A percentile compares a stretch with the other conserved stretches of the same genome.
phyloP scores from a whole-genome alignment of 768 basidiomycete species.

The Calocybe gangraenosa region DNA sequence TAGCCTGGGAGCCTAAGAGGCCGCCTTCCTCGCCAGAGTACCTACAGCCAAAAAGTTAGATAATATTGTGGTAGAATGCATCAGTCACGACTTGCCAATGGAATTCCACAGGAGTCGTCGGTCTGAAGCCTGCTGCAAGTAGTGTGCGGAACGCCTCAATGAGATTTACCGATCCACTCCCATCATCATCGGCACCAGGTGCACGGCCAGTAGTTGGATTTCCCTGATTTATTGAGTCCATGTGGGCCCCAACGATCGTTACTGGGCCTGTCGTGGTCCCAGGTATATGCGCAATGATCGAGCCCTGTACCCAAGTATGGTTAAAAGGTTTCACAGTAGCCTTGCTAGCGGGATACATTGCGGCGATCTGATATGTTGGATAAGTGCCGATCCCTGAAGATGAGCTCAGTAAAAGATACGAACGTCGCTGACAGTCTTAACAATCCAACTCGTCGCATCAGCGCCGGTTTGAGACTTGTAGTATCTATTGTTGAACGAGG shows the following conservation, averaged over 20 bases:
- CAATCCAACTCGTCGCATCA: conserved; percentile 28
- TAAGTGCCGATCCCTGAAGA: neutral
- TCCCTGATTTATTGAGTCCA: conserved; percentile 24
- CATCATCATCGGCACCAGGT: conserved; percentile 36
- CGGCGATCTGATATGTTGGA: conserved; percentile 16
- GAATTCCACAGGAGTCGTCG: conserved; percentile 40
- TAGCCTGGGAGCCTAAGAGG: conserved; percentile 40
- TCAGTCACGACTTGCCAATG: conserved; percentile 34
- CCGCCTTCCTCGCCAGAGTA: conserved; percentile 45
- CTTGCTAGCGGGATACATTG: conserved; percentile 15
- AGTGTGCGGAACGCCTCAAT: conserved; percentile 41
- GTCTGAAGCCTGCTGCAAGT: conserved; percentile 35
- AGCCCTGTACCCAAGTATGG: conserved; percentile 16
- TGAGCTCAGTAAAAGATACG: neutral
- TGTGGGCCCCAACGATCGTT: conserved; percentile 25
- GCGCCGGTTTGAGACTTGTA: conserved; percentile 27
- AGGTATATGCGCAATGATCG: conserved; percentile 20
- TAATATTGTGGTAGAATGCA: too few relatives aligned
- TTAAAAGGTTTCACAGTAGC: conserved; percentile 18
- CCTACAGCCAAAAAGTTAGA: neutral
- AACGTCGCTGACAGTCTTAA: conserved; percentile 22
- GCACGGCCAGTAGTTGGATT: conserved; percentile 23
- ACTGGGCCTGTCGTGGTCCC: conserved; percentile 14
- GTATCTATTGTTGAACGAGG: conserved; percentile 32
- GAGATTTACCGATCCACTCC: conserved; percentile 40